Percentiles rank a stretch among this genome's conserved stretches.
These are phyloP conservation scores for Pseudonectria foliicola DNA, from an alignment of 2,329 filamentous ascomycete genomes.

Conservation along the genomic window DNA sequence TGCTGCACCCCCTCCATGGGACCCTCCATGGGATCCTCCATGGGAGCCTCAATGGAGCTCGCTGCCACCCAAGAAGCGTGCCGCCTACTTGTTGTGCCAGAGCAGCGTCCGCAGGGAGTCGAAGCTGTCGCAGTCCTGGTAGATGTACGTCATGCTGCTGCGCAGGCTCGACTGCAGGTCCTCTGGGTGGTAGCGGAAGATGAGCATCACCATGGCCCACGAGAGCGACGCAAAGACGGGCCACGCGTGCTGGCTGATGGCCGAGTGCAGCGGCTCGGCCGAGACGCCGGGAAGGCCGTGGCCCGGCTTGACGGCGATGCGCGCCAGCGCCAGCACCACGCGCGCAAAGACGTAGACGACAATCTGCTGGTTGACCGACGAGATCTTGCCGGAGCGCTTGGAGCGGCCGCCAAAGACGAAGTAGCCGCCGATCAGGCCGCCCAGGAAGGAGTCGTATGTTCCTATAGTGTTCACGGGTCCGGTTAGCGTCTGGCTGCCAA, in stretches of 20 bases:
- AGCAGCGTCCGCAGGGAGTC: slow-evolving; percentile 77
- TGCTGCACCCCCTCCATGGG: no score
- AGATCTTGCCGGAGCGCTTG: slow-evolving; percentile 58
- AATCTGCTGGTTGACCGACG: slow-evolving; percentile 89
- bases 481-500: no score
- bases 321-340: slow-evolving; percentile 76
- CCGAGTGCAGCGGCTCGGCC: slow-evolving; percentile 36
- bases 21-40: slow-evolving; percentile 1
- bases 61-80: no score
- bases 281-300: slow-evolving; percentile 44
- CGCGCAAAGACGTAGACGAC: slow-evolving; percentile 96
- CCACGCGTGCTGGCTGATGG: slow-evolving; percentile 71
- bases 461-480: no score
- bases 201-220: slow-evolving; percentile 92
- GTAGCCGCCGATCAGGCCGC: slow-evolving; percentile 85
- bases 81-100: slow-evolving; percentile 66
- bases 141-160: slow-evolving; percentile 98
- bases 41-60: no score
- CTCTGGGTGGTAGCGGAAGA: slow-evolving; percentile 88
- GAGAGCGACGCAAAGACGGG: slow-evolving; percentile 83
- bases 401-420: slow-evolving; percentile 72
- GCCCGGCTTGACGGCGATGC: slow-evolving; percentile 66
- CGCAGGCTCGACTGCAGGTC: slow-evolving; percentile 85
- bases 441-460: slow-evolving; percentile 76
- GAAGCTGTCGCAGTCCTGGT: slow-evolving; percentile 82